A percentile compares a stretch with the other conserved stretches of the same genome.
Conservation (phyloP, 2,329 filamentous ascomycete species). For the Ceratocystis albifundus region DNA sequence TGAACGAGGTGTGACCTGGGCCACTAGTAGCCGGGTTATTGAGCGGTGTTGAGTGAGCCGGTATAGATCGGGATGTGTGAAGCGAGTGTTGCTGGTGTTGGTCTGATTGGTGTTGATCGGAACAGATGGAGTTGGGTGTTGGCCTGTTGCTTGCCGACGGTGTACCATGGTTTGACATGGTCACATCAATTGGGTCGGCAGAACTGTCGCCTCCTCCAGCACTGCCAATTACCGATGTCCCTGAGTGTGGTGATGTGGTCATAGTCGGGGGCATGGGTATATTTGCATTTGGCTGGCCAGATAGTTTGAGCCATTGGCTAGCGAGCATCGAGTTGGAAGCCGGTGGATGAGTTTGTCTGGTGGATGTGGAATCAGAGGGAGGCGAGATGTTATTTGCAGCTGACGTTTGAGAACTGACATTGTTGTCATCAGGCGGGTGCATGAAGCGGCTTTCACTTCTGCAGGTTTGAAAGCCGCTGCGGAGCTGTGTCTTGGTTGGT, state of each 20-base stretch:
- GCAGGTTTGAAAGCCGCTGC: constrained; percentile 35
- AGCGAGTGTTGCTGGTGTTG: constrained; percentile 14
- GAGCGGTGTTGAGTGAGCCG: not conserved
- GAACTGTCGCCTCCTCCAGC: not conserved
- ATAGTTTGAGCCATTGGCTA: not conserved
- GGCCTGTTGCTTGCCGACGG: constrained; percentile 12
- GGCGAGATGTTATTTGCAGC: constrained; percentile 31
- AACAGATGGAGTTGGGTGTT: constrained; percentile 17
- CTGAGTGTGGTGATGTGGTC: not conserved
- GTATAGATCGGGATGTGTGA: not conserved
- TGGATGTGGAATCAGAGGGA: not conserved
- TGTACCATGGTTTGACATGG: constrained; percentile 14
- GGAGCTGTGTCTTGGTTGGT: not conserved
- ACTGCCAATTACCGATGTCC: not conserved
- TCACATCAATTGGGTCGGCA: not conserved
- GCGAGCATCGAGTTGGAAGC: constrained; percentile 5
- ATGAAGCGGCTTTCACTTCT: constrained; percentile 37
- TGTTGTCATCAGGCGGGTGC: constrained; percentile 33
- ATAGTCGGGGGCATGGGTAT: not conserved
- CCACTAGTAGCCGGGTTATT: not conserved
- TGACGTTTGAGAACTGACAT: constrained; percentile 32
- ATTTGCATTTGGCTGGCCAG: not conserved
- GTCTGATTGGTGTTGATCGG: constrained; percentile 16
- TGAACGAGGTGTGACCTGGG: not conserved
- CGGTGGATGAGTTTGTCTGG: not conserved